Evolutionary conservation across 1,284 basidiomycete species (phyloP), one percentile per base, ranked within the genome.

Genomic region (Ustilago nuda): DNA sequence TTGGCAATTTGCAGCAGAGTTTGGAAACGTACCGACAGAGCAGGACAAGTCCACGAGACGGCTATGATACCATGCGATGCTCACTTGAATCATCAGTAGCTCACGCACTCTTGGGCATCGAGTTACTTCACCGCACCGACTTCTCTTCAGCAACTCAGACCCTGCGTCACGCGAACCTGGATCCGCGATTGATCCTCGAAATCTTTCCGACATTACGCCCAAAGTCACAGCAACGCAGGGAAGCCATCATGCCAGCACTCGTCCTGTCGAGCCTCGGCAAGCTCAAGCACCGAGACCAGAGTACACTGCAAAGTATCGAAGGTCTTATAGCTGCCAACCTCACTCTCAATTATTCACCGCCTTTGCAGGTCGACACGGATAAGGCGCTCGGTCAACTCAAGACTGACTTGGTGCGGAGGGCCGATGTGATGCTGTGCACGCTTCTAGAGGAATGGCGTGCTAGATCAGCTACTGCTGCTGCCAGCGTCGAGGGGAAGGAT

Each of bases 321-420:
- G 63, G 61, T 0, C 35, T 72, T 13, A 50, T 80, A 12, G 27
- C 6, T 4, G 59, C 64, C 23, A 81, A 80, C 48, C 62, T 84
- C 37, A 46, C 32, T 0, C 39, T 72, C 27, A 84, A 82, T 53
- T 84, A 85, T 46, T 62, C 60, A 2, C 79, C 82, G 8, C 71
- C 68, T 0, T 36, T 82, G 50, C 57, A 75, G 4, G 35, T 70
- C 8, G 32, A 57, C 4, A 35, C 51, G 15, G 74, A 81, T 41
- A 59, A 61, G 2, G 33, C 41, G 17, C 72, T 84, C 6, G 12
- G 32, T 3, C 52, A 43, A 48, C 63, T 71, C 23, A 61, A 19
- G 11, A 4, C 32, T 11, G 19, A 57, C 8, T 52, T 71, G 12
- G 6, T 56, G 17, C 35, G 27, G 7, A 54, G 80, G 17, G 70